Base-by-base conservation (phyloP, 192 early-diverging fungal genomes). In the Backusella tarrabulga region DNA sequence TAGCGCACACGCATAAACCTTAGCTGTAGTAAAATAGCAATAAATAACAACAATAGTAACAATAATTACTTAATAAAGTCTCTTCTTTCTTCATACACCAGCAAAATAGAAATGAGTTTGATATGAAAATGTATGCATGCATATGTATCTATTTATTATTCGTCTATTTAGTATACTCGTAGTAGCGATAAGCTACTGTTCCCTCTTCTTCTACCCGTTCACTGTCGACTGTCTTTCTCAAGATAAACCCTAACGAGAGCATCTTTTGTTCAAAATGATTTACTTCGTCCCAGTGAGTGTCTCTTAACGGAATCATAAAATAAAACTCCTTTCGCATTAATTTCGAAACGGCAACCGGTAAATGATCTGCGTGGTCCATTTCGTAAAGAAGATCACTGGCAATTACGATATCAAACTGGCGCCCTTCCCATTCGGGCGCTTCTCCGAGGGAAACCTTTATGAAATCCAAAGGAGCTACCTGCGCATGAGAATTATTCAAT, bases 351-450 rank as follows among this genome's bases (percentile, higher is more conserved):
- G 86, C 85, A 66, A 83, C 82, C 0, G 87, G 85, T 5, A 88
- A 78, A 63, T 84, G 42, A 29, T 85, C 82, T 11, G 85, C 87
- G 56, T 88, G 87, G 11, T 86, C 87, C 74, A 85, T 86, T 66
- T 88, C 87, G 67, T 88, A 88, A 19, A 88, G 79, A 15, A 88
- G 74, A 41, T 88, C 87, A 14, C 83, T 84, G 1, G 85, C 87
- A 42, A 88, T 52, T 17, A 88, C 81, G 26, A 88, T 38, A 70
- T 83, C 84, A 68, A 79, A 83, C 1, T 73, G 70, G 0, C 80
- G 52, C 3, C 67, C 35, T 7, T 79, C 78, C 76, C 73, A 72
- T 6, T 67, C 67, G 0, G 74, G 26, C 67, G 70, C 14, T 74
- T 74, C 17, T 74, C 72, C 69, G 74, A 66, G 60, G 46, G 80